A percentile compares a stretch with the other conserved stretches of the same genome.
phyloP scores from a whole-genome alignment of 768 basidiomycete genomes.

The Pisolithus marmoratus region DNA sequence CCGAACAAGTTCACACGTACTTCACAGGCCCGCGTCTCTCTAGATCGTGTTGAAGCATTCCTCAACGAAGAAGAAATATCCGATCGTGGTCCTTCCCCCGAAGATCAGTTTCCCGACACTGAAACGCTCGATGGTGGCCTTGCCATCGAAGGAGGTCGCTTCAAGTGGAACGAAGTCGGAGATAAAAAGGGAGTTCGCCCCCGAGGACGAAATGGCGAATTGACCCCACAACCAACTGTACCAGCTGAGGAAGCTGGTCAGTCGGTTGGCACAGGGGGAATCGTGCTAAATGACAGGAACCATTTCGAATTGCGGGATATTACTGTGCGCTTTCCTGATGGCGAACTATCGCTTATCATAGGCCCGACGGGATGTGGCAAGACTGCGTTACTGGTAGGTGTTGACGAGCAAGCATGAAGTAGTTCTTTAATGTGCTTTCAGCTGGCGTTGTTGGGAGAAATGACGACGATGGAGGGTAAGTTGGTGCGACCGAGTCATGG shows the following conservation, averaged over 20 bases:
- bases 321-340: slow-evolving; percentile 64
- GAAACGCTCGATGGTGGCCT: neutral
- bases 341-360: slow-evolving; percentile 63
- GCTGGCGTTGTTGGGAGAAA: slow-evolving; percentile 71
- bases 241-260: neutral
- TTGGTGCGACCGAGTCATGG: slow-evolving; percentile 61
- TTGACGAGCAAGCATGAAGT: neutral
- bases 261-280: slow-evolving; percentile 1
- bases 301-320: slow-evolving; percentile 67
- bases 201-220: neutral
- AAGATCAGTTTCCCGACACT: neutral
- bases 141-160: neutral
- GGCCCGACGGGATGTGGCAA: slow-evolving; percentile 83
- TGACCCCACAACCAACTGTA: neutral
- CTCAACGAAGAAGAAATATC: slow-evolving; percentile 67
- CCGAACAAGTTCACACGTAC: neutral
- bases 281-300: slow-evolving; percentile 26
- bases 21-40: slow-evolving; percentile 50
- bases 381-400: slow-evolving; percentile 63
- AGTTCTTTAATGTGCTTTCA: slow-evolving; percentile 15
- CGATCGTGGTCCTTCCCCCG: slow-evolving; percentile 47
- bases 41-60: slow-evolving; percentile 63
- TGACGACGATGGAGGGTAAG: slow-evolving; percentile 49
- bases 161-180: neutral
- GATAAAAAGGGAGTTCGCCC: neutral